Conservation (phyloP, 225 moss, liverwort and hornwort genomes). For the Straminergon stramineum region DNA sequence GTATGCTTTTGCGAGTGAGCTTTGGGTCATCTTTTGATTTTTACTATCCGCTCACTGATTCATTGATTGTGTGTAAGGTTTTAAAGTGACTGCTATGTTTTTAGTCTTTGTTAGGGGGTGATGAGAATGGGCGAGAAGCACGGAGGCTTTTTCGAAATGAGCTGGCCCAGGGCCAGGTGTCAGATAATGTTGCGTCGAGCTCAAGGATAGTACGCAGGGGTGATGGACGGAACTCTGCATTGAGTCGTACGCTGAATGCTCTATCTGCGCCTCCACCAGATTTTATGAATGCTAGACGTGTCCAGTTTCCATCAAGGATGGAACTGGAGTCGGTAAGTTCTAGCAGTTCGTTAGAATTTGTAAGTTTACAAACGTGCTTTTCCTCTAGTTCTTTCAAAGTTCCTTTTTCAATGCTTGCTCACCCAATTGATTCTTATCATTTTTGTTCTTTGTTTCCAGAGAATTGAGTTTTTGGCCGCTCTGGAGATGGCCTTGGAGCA, state of each 20-base stretch:
- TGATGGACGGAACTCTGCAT: slow-evolving; percentile 18
- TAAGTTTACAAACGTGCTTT: not conserved
- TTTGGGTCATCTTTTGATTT: not conserved
- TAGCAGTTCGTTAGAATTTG: not conserved
- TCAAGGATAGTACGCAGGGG: slow-evolving; percentile 46
- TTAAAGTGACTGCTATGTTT: not conserved
- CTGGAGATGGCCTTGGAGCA: slow-evolving; percentile 58
- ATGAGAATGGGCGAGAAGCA: slow-evolving; percentile 38
- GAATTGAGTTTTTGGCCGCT: slow-evolving; percentile 58
- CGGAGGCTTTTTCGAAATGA: slow-evolving; percentile 33
- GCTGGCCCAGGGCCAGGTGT: slow-evolving; percentile 13
- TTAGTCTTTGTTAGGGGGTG: slow-evolving; percentile 41
- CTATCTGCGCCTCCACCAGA: slow-evolving; percentile 25
- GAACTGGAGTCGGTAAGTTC: slow-evolving; percentile 51
- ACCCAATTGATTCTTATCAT: not conserved
- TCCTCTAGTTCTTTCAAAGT: not conserved
- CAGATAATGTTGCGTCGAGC: slow-evolving; percentile 32
- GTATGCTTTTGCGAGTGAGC: not conserved
- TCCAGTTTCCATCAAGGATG: slow-evolving; percentile 55
- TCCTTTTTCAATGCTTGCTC: not conserved
- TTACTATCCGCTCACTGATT: not conserved
- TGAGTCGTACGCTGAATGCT: slow-evolving; percentile 25
- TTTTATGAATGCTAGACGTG: slow-evolving; percentile 21
- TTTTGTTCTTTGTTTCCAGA: slow-evolving; percentile 17
- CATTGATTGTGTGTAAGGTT: not conserved